These are phyloP conservation scores for Rhodotorula taiwanensis DNA, from an alignment of 768 basidiomycete species.

Conservation along the genomic window DNA sequence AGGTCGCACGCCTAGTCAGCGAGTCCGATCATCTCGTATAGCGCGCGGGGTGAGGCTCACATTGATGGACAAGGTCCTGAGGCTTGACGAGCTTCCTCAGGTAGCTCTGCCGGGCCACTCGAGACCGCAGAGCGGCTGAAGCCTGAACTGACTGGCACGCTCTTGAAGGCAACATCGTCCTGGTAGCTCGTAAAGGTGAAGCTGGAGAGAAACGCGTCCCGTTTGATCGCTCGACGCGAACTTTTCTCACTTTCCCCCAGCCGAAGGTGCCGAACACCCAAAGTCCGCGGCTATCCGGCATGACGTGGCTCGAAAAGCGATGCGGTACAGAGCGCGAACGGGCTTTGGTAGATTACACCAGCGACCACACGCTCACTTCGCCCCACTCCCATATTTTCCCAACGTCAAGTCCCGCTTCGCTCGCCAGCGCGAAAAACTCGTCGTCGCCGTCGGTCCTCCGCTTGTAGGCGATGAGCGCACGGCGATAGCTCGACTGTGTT, in stretches of 20 bases:
- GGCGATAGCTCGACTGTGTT: neutral
- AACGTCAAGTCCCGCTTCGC: constrained; percentile 12
- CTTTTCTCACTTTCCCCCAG: no score
- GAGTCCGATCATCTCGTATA: fast-evolving
- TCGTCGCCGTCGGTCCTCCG: constrained; percentile 36
- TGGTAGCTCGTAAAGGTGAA: neutral
- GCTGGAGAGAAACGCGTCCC: no score
- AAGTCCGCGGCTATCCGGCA: no score
- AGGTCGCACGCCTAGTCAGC: neutral
- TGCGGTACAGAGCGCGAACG: no score
- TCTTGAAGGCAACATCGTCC: constrained; percentile 9
- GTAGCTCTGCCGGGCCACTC: constrained; percentile 18
- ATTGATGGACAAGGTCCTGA: constrained; percentile 7
- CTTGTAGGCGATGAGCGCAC: constrained; percentile 37
- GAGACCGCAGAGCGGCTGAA: neutral
- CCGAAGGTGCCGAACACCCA: no score
- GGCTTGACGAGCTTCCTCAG: constrained; percentile 3
- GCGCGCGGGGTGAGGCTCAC: neutral
- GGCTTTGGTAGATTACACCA: no score
- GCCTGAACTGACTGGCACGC: constrained; percentile 5
- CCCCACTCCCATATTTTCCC: constrained; percentile 28
- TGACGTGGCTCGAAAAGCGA: no score
- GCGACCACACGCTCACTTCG: constrained; percentile 32
- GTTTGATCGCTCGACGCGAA: no score
- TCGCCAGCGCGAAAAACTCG: constrained; percentile 28